These are phyloP conservation scores for Agaricales sp. DNA, from an alignment of 1,284 basidiomycete species.

Conservation along the genomic window DNA sequence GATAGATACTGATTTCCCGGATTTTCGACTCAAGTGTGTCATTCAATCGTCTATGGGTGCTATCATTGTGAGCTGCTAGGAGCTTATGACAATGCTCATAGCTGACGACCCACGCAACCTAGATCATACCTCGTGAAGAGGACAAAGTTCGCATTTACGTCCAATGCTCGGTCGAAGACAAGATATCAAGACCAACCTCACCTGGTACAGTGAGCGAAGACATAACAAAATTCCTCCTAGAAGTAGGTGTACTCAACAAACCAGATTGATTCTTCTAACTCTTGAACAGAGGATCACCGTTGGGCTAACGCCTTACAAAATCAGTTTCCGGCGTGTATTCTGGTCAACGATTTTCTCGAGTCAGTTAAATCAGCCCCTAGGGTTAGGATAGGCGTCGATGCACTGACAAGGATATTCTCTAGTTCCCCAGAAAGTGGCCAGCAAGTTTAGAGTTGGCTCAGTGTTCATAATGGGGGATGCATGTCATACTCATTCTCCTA, in stretches of 20 bases:
- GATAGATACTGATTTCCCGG: background rate
- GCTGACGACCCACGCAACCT: background rate
- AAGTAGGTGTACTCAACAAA: too few relatives aligned
- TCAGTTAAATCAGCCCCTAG: conserved; percentile 17
- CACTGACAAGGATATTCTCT: conserved; percentile 1
- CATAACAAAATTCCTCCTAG: conserved; percentile 20
- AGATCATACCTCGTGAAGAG: conserved; percentile 17
- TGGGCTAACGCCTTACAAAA: background rate
- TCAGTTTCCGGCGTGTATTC: conserved; percentile 28
- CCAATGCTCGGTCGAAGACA: background rate
- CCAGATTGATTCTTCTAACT: too few relatives aligned
- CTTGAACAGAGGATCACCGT: conserved; percentile 53
- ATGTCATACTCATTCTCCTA: conserved; percentile 81
- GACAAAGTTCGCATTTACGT: background rate
- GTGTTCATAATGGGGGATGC: conserved; percentile 78
- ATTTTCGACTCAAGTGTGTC: background rate
- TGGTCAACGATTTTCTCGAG: conserved; percentile 81
- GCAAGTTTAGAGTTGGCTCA: conserved; percentile 59
- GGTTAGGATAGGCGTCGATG: background rate
- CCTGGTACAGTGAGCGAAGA: conserved; percentile 54
- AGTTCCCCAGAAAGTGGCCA: conserved; percentile 71
- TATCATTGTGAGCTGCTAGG: background rate
- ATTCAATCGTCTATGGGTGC: background rate
- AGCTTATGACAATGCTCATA: background rate
- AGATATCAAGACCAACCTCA: conserved; percentile 51